These are phyloP conservation scores for Gossypium gossypioides DNA, from an alignment of 441 rosid genomes.

Conservation along the genomic window DNA sequence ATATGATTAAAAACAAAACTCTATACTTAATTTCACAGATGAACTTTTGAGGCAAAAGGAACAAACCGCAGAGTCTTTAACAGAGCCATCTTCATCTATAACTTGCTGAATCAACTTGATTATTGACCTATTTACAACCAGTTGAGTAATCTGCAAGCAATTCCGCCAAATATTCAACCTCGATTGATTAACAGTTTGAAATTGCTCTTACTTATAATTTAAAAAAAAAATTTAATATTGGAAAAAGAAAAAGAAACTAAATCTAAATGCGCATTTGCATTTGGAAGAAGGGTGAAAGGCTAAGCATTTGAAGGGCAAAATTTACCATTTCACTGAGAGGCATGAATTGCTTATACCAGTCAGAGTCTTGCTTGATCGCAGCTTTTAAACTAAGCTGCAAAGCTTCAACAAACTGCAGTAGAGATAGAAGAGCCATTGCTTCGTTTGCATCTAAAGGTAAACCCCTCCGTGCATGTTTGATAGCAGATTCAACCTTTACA, in stretches of 20 bases:
- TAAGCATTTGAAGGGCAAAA: background rate
- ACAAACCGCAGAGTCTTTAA: slow-evolving; percentile 81
- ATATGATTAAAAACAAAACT: background rate
- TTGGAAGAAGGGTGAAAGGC: background rate
- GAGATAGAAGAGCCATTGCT: slow-evolving; percentile 52
- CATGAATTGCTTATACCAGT: slow-evolving; percentile 58
- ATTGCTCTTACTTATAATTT: background rate
- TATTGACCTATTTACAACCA: slow-evolving; percentile 45
- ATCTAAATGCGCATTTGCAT: background rate
- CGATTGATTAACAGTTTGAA: background rate
- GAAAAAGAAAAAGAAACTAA: background rate
- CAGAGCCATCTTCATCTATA: slow-evolving; percentile 67
- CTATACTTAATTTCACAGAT: background rate
- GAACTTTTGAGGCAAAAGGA: slow-evolving; percentile 13
- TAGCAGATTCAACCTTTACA: slow-evolving; percentile 52
- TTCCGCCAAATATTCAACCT: background rate
- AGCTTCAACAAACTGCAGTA: slow-evolving; percentile 41
- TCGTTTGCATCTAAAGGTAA: slow-evolving; percentile 45
- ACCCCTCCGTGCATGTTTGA: slow-evolving; percentile 38
- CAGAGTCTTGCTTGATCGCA: slow-evolving; percentile 56
- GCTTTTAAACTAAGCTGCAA: slow-evolving; percentile 67
- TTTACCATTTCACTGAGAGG: slow-evolving; percentile 68
- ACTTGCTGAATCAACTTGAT: slow-evolving; percentile 50
- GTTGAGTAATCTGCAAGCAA: slow-evolving; percentile 46
- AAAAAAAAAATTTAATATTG: too few relatives aligned